These are phyloP conservation scores for Nannochloropsis granulata DNA, from an alignment of 108 stramenopile species.

Conservation along the genomic window DNA sequence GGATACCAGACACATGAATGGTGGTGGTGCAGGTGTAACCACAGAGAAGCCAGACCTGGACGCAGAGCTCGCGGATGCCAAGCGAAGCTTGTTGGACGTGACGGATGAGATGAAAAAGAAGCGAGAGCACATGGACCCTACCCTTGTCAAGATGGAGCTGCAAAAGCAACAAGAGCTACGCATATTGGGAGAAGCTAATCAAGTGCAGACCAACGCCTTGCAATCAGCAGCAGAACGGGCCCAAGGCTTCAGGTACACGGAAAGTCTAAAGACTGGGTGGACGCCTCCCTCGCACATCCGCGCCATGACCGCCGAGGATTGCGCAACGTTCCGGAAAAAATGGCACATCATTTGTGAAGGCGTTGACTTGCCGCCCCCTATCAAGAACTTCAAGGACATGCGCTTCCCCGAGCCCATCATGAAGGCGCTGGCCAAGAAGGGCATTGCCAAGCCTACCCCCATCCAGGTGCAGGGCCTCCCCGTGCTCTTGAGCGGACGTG, in stretches of 20 bases:
- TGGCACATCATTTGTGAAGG: constrained; percentile 94
- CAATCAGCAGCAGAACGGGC: constrained; percentile 82
- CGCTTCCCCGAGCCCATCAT: constrained; percentile 69
- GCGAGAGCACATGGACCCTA: constrained; percentile 43
- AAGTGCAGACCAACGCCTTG: constrained; percentile 81
- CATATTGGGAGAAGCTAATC: constrained; percentile 73
- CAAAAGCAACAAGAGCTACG: constrained; percentile 53
- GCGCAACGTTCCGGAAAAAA: constrained; percentile 63
- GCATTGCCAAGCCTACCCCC: constrained; percentile 85
- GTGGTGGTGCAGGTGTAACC: background rate
- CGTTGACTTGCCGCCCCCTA: constrained; percentile 61
- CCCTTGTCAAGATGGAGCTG: constrained; percentile 44
- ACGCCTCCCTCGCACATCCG: constrained; percentile 56
- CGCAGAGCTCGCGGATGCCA: constrained; percentile 12
- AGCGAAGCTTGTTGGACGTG: constrained; percentile 56
- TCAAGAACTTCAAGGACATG: constrained; percentile 86
- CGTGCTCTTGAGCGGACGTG: constrained; percentile 80
- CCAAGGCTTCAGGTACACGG: constrained; percentile 56
- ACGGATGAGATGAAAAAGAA: constrained; percentile 58
- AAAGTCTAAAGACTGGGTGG: constrained; percentile 74
- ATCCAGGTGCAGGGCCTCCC: constrained; percentile 99
- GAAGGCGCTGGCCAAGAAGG: constrained; percentile 52
- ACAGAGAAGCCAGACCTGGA: background rate
- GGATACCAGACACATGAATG: background rate
- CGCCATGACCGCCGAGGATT: constrained; percentile 49